phyloP scores from a whole-genome alignment of 2,329 filamentous ascomycete species.

The Coleophoma cylindrospora region DNA sequence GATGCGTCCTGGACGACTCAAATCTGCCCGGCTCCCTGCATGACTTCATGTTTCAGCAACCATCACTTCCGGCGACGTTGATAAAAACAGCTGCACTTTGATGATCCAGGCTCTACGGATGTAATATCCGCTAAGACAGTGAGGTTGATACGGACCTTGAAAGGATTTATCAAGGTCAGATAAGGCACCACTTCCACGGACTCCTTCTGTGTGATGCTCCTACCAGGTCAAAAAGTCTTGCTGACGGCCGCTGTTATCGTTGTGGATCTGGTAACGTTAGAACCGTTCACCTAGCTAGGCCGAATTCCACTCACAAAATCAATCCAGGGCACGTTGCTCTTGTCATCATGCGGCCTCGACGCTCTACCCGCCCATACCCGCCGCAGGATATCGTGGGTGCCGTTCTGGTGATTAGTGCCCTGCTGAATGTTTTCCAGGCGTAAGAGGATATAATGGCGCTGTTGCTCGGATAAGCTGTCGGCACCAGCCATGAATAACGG shows the following conservation, averaged over 20 bases:
- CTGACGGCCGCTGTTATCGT: neutral
- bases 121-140: no score
- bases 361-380: conserved; percentile 1
- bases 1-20: no score
- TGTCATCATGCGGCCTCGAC: neutral
- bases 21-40: no score
- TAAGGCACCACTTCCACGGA: no score
- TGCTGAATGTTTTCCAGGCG: neutral
- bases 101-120: no score
- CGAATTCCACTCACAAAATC: neutral
- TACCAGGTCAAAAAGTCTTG: conserved; percentile 1
- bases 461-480: neutral
- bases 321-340: conserved; percentile 1
- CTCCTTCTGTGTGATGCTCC: no score
- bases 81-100: no score
- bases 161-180: no score
- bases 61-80: no score
- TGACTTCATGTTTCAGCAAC: no score
- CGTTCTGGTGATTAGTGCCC: conserved; percentile 1
- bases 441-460: neutral
- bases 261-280: neutral
- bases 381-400: neutral
- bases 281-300: neutral
- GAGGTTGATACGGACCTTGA: no score
- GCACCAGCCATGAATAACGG: conserved; percentile 1